Evolutionary conservation across 768 basidiomycete genomes (phyloP), one percentile per base, ranked within the genome.

Genomic region (Hericium alpestre): DNA sequence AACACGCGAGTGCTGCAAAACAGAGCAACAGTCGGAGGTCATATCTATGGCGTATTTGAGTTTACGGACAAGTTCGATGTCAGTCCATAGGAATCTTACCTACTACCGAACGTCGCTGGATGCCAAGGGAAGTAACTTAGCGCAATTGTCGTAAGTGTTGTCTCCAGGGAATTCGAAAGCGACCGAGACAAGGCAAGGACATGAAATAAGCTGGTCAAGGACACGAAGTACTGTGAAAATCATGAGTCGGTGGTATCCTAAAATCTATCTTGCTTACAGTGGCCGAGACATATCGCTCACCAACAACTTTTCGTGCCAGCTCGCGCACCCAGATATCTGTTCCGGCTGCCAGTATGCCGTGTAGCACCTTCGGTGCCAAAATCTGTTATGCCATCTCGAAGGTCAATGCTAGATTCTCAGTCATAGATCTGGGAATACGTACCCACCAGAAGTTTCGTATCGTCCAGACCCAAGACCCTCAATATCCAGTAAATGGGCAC

Each of bases 81-180:
- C 32, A 10, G 32, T 32, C 32, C 1, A 32, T 10, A 10, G 9
- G 9, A 32, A 32, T 32, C 32, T 32, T 58, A 67, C 64, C 67
- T 64, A 16, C 40, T 38, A 1, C 53, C 54, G 2, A 52, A 18
- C 25, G 38, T 13, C 3, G 58, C 41, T 1, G 58, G 2, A 59
- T 79, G 72, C 87, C 87, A 90, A 0, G 87, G 93, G 70, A 89
- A 97, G 65, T 78, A 78, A 12, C 75, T 73, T 56, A 95, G 77
- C 1, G 93, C 94, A 43, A 87, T 70, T 0, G 84, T 84, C 0
- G 89, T 87, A 46, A 98, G 71, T 0, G 90, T 83, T 0, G 93
- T 93, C 66, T 99, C 96, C 25, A 94, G 72, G 12, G 93, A 94
- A 67, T 97, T 99, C 32, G 92, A 94, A 54, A 98, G 73, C 0